Evolutionary conservation across 306 rosid genomes (phyloP).

Genomic region (Hippophae tibetana): DNA sequence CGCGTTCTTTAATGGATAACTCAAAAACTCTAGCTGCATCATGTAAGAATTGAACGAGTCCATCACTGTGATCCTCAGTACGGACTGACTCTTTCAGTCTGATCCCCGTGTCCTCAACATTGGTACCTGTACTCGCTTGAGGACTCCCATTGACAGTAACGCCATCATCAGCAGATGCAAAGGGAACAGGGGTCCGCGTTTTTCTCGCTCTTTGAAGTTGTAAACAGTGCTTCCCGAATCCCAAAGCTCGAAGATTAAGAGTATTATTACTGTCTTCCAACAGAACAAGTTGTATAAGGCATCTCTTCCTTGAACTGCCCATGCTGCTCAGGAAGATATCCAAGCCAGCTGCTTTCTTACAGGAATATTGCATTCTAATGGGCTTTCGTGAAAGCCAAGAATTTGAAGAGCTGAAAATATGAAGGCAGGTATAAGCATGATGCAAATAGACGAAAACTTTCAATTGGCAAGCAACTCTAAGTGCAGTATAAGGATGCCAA

Average conservation of each 20-base stretch:
- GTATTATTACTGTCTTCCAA: constrained; percentile 26
- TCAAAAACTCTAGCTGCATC: constrained; percentile 92
- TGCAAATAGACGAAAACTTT: constrained; percentile 1
- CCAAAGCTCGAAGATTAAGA: constrained; percentile 17
- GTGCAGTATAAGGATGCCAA: not conserved
- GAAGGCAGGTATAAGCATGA: constrained; percentile 13
- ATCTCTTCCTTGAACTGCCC: constrained; percentile 61
- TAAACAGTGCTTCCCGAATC: constrained; percentile 35
- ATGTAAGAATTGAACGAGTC: constrained; percentile 74
- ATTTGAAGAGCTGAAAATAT: constrained; percentile 42
- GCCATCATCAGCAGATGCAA: constrained; percentile 73
- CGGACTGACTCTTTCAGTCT: constrained; percentile 59
- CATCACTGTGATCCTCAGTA: constrained; percentile 55
- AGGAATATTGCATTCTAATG: constrained; percentile 22
- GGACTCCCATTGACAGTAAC: constrained; percentile 68
- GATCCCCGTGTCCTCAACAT: constrained; percentile 59
- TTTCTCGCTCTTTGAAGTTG: constrained; percentile 35
- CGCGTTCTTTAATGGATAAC: constrained; percentile 70
- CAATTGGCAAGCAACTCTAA: not conserved
- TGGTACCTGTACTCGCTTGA: constrained; percentile 48
- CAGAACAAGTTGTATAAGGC: constrained; percentile 34
- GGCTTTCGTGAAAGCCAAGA: constrained; percentile 23
- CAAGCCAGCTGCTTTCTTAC: constrained; percentile 36
- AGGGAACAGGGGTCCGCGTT: constrained; percentile 25
- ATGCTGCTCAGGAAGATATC: constrained; percentile 40